Base-by-base conservation (phyloP, 805 yeast genomes). In the Candida jianshihensis region DNA sequence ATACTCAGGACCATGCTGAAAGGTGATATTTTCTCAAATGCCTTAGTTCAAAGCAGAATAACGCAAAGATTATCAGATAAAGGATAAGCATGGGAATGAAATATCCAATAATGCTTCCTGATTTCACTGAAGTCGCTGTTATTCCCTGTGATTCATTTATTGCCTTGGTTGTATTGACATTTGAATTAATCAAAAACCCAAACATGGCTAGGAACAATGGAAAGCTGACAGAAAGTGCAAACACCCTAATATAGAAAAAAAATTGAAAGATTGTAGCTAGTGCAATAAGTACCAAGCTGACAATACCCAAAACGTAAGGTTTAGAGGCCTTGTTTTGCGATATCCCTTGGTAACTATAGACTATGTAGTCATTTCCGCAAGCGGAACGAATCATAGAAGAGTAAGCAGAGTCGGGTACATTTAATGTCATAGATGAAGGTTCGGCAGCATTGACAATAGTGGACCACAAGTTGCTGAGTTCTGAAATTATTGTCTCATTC, bases 151-250 rank as follows among this genome's bases (percentile, higher is more conserved):
- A 25, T 25, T 25, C 13, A 27, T 38, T 38, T 25, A 38, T 33
- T 4, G 18, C 20, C 12, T 19, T 31, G 3, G 37, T 26, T 5
- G 30, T 29, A 6, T 13, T 11, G 18, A 22, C 16, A 16, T 17
- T 25, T 21, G 31, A 20, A 9, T 21, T 11, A 3, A 38, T 14
- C 3, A 19, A 18, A 18, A 38, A 24, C 3, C 29, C 34, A 30
- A 38, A 38, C 29, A 34, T 31, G 6, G 33, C 32, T 6, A 34
- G 5, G 16, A 19, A 30, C 21, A 34, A 17, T 11, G 19, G 19
- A n/a, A 38, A 34, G n/a, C 38, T 21, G 15, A 34, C 21, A 4
- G 34, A 11, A 34, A 28, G 30, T 6, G 12, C 15, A 11, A 14
- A 11, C 14, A 30, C 5, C 6, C 14, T 13, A 2, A n/a, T 14